phyloP scores from a whole-genome alignment of 2,329 filamentous ascomycete species.

The Penicillium polonicum region DNA sequence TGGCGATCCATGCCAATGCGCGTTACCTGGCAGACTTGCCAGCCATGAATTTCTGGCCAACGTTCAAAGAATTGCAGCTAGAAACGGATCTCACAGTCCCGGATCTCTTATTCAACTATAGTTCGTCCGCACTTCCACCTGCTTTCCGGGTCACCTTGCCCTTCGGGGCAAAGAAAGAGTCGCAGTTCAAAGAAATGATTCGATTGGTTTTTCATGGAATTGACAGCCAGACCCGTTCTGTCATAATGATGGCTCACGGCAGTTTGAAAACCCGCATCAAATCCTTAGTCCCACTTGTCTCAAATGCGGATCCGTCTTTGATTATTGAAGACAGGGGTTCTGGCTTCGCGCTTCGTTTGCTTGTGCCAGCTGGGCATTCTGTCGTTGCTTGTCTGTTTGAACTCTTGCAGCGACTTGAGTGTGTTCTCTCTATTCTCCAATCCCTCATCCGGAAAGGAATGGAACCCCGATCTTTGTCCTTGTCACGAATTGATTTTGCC shows the following conservation, averaged over 20 bases:
- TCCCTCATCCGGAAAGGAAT: constrained; percentile 36
- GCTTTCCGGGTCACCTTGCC: constrained; percentile 33
- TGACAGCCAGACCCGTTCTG: constrained; percentile 32
- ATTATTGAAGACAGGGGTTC: constrained; percentile 34
- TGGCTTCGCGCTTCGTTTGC: constrained; percentile 41
- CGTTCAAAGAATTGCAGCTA: constrained; percentile 32
- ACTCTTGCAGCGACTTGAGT: constrained; percentile 40
- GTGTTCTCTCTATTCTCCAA: constrained; percentile 37
- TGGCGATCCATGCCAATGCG: constrained; percentile 41
- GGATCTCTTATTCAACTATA: constrained; percentile 37
- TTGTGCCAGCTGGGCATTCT: constrained; percentile 36
- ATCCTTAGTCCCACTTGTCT: constrained; percentile 26
- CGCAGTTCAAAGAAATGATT: constrained; percentile 37
- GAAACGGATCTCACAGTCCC: constrained; percentile 35
- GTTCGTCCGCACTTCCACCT: constrained; percentile 30
- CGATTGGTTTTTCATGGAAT: constrained; percentile 41
- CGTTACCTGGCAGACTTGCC: constrained; percentile 34
- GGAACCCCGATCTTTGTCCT: constrained; percentile 33
- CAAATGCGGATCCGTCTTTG: constrained; percentile 32
- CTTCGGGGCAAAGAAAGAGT: constrained; percentile 25
- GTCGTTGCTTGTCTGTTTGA: constrained; percentile 38
- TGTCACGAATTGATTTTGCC: constrained; percentile 36
- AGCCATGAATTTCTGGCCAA: constrained; percentile 29
- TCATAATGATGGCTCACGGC: constrained; percentile 40
- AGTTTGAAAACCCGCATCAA: constrained; percentile 30